phyloP scores from a whole-genome alignment of 1,284 basidiomycete genomes.

The Ceratobasidium sp. region DNA sequence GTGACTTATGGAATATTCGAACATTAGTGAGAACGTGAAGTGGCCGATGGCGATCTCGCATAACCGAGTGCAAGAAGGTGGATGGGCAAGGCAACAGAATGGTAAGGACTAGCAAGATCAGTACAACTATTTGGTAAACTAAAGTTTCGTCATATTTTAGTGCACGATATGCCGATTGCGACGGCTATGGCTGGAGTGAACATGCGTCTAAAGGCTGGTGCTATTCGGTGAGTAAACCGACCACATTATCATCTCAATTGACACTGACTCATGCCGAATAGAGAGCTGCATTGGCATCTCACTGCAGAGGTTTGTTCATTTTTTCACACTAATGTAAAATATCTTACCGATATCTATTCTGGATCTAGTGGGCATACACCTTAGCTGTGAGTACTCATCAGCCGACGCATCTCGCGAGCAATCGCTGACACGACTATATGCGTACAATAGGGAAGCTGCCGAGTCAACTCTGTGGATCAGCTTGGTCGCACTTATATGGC shows the following conservation, averaged over 20 bases:
- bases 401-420: too few relatives aligned
- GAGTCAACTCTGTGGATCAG: conserved; percentile 69
- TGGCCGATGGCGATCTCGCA: conserved; percentile 77
- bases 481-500: conserved; percentile 70
- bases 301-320: conserved; percentile 45
- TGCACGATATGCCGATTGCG: conserved; percentile 65
- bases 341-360: conserved; percentile 43
- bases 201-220: conserved; percentile 73
- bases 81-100: conserved; percentile 78
- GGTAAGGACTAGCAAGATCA: conserved; percentile 53
- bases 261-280: conserved; percentile 30
- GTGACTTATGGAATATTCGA: too few relatives aligned
- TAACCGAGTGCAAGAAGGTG: conserved; percentile 74
- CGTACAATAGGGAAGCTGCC: conserved; percentile 64
- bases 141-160: conserved; percentile 53
- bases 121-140: conserved; percentile 33
- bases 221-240: conserved; percentile 61
- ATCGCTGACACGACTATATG: too few relatives aligned
- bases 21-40: conserved; percentile 66
- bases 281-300: conserved; percentile 53
- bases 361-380: conserved; percentile 41
- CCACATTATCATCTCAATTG: conserved; percentile 39
- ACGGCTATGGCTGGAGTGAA: conserved; percentile 71
- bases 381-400: conserved; percentile 43
- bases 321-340: background rate